These are phyloP conservation scores for Phytophthora syringae DNA, from an alignment of 352 stramenopile species.

Conservation along the genomic window DNA sequence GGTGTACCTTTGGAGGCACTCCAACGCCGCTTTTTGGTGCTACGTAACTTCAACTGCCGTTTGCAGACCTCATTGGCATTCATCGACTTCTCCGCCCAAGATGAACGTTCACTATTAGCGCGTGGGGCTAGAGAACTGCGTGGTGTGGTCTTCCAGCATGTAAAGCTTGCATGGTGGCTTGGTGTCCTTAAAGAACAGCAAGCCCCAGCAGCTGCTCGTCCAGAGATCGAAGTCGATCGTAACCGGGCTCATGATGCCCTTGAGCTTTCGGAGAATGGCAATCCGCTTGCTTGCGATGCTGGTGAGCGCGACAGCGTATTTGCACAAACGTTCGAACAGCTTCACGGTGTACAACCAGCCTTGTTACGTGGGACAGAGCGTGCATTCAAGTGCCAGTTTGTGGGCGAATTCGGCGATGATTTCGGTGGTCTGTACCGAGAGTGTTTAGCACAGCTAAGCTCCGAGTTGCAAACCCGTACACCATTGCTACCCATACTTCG, in stretches of 20 bases:
- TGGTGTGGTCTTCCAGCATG: constrained; percentile 84
- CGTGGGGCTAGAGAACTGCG: constrained; percentile 64
- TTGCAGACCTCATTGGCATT: constrained; percentile 88
- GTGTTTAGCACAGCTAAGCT: constrained; percentile 88
- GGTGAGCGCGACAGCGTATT: constrained; percentile 84
- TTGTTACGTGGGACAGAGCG: constrained; percentile 84
- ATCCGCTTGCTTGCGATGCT: constrained; percentile 30
- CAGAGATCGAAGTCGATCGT: constrained; percentile 89
- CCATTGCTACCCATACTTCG: constrained; percentile 82
- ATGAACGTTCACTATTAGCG: constrained; percentile 69
- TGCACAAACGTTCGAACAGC: constrained; percentile 85
- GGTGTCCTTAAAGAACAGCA: constrained; percentile 89
- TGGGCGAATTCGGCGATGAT: constrained; percentile 91
- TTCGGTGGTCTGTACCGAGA: constrained; percentile 92
- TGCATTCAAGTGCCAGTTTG: constrained; percentile 93
- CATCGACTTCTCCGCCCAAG: constrained; percentile 80
- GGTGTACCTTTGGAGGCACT: constrained; percentile 60
- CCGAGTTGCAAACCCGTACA: constrained; percentile 81
- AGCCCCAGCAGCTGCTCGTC: constrained; percentile 73
- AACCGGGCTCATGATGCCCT: constrained; percentile 73
- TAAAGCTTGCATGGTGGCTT: constrained; percentile 91
- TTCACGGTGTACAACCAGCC: constrained; percentile 87
- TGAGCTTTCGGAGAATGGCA: constrained; percentile 44
- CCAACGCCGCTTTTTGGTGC: constrained; percentile 82
- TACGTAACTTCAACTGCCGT: constrained; percentile 89